phyloP scores from a whole-genome alignment of 371 early-diverging fungal species.

The Dichotomocladium elegans region DNA sequence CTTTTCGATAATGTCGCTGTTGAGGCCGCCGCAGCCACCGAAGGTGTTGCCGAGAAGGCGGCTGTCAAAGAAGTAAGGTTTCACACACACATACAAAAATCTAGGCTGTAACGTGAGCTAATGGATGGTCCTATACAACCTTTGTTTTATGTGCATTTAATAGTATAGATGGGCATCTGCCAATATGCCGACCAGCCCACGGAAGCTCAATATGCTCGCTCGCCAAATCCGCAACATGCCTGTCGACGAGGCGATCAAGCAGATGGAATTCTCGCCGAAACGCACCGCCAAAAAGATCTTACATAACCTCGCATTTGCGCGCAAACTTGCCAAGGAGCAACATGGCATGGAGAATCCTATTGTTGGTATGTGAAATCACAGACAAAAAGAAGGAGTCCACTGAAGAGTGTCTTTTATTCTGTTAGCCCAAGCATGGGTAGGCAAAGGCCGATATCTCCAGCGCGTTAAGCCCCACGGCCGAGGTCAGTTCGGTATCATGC shows the following conservation, averaged over 20 bases:
- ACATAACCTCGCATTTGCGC: constrained; percentile 71
- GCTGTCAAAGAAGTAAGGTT: constrained; percentile 40
- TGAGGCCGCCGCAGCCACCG: constrained; percentile 30
- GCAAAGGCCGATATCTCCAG: constrained; percentile 76
- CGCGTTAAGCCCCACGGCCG: constrained; percentile 75
- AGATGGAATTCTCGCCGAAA: constrained; percentile 86
- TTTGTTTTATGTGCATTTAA: not conserved
- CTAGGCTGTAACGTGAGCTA: not conserved
- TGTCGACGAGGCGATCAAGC: constrained; percentile 78
- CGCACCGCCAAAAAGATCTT: constrained; percentile 67
- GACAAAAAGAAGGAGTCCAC: not conserved
- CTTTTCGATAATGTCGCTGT: constrained; percentile 51
- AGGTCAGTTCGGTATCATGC: constrained; percentile 80
- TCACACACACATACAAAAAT: too few species aligned
- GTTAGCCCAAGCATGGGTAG: constrained; percentile 79
- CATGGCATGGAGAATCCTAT: constrained; percentile 63
- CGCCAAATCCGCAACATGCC: constrained; percentile 78
- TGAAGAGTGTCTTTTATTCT: constrained; percentile 1
- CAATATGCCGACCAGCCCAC: constrained; percentile 73
- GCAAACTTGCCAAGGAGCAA: constrained; percentile 68
- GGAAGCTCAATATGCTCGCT: constrained; percentile 83
- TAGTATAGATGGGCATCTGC: constrained; percentile 69
- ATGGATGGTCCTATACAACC: not conserved
- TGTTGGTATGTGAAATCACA: constrained; percentile 38
- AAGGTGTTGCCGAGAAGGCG: constrained; percentile 29